These are phyloP conservation scores for Ascosphaera aggregata DNA, from an alignment of 2,329 filamentous ascomycete species.

Conservation along the genomic window DNA sequence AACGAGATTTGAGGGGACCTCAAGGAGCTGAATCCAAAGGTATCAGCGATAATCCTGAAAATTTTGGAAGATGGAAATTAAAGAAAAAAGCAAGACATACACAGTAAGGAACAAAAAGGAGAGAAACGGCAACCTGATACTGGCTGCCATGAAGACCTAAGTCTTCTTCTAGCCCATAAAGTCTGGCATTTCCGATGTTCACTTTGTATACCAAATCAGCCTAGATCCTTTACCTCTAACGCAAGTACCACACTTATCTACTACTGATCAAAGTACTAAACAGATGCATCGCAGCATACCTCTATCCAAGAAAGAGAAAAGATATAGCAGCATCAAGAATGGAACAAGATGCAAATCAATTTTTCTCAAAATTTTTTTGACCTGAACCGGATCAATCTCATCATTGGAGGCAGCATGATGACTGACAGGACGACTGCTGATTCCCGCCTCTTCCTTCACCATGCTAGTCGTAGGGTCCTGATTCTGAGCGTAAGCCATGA, in stretches of 20 bases:
- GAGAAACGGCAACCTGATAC: constrained; percentile 44
- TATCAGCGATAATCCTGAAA: background rate
- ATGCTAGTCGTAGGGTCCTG: background rate
- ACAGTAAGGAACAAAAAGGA: constrained; percentile 42
- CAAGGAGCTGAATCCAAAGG: constrained; percentile 21
- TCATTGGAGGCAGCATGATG: background rate
- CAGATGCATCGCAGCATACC: constrained; percentile 12
- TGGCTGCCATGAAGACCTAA: constrained; percentile 37
- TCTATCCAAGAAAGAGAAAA: constrained; percentile 53
- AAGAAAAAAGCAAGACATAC: constrained; percentile 12
- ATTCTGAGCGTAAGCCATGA: background rate
- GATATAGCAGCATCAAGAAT: constrained; percentile 28
- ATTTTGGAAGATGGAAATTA: constrained; percentile 1
- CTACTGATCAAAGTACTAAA: too few relatives aligned
- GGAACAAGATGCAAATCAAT: constrained; percentile 20
- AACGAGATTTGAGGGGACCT: constrained; percentile 41
- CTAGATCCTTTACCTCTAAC: too few relatives aligned
- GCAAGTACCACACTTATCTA: too few relatives aligned
- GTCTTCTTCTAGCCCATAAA: constrained; percentile 40
- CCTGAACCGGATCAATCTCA: background rate
- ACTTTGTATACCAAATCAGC: constrained; percentile 24
- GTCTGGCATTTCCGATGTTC: constrained; percentile 48
- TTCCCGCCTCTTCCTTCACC: background rate
- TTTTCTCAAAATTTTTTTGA: constrained; percentile 10
- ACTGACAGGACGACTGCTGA: background rate